Evolutionary conservation across 2,329 filamentous ascomycete species (phyloP).

Genomic region (Fusarium xyrophilum): DNA sequence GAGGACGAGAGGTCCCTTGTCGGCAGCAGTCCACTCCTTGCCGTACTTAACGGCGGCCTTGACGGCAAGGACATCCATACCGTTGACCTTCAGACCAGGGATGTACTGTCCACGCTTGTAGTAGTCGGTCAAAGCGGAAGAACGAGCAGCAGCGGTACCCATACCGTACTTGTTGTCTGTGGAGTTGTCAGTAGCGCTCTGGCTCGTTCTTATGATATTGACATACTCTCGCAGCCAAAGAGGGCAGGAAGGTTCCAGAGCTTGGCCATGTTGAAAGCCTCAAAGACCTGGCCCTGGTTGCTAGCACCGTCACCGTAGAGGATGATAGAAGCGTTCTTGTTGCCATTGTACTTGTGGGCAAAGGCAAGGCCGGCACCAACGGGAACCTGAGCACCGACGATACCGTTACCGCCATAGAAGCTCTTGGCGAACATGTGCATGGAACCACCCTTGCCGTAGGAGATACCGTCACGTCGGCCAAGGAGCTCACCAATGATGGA

Average conservation of each 20-base stretch:
- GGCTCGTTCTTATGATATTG: background rate
- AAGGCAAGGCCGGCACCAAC: conserved; percentile 97
- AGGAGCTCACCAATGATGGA: conserved; percentile 96
- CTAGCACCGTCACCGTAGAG: conserved; percentile 97
- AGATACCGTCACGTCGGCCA: conserved; percentile 93
- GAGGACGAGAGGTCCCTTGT: conserved; percentile 92
- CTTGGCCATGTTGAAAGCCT: conserved; percentile 99
- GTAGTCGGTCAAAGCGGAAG: conserved; percentile 97
- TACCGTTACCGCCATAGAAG: conserved; percentile 99
- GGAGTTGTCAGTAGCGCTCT: conserved; percentile 13
- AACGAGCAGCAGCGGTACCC: conserved; percentile 94
- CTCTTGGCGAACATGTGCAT: conserved; percentile 99
- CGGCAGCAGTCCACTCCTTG: conserved; percentile 82
- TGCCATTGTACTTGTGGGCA: conserved; percentile 90
- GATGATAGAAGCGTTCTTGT: conserved; percentile 85
- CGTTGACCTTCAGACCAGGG: conserved; percentile 98
- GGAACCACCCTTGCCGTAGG: conserved; percentile 97
- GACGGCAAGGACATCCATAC: conserved; percentile 98
- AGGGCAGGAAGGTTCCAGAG: conserved; percentile 96
- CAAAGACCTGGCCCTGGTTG: conserved; percentile 99
- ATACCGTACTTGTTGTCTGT: conserved; percentile 99
- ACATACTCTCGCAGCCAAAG: conserved; percentile 97
- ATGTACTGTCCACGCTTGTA: conserved; percentile 99
- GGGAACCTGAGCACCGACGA: conserved; percentile 97
- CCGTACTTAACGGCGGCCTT: conserved; percentile 95